Evolutionary conservation across 2,329 filamentous ascomycete genomes (phyloP).

Genomic region (Thermothelomyces thermophilus): DNA sequence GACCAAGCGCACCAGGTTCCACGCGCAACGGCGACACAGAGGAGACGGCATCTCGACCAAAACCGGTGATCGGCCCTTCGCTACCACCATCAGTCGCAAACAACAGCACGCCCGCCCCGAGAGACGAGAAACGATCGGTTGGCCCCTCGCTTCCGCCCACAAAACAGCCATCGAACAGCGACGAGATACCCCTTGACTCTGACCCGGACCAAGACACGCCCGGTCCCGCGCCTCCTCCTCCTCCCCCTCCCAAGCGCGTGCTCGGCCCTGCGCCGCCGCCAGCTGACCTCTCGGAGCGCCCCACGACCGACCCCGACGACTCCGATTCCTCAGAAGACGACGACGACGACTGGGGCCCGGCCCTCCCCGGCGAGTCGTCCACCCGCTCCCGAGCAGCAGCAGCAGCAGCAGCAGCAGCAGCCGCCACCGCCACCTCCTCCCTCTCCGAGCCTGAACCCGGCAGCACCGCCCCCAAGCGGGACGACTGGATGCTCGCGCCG

Average conservation of each 20-base stretch:
- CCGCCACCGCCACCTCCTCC: conserved; percentile 30
- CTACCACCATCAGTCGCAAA: conserved; percentile 18
- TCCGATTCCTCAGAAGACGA: conserved; percentile 35
- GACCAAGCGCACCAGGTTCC: conserved; percentile 31
- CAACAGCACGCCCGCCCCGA: conserved; percentile 2
- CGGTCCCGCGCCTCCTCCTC: conserved; percentile 28
- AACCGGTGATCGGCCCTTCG: conserved; percentile 26
- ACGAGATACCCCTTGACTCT: conserved; percentile 37
- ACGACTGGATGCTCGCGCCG: conserved; percentile 78
- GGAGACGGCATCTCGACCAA: background rate
- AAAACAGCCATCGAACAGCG: conserved; percentile 28
- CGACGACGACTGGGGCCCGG: conserved; percentile 52
- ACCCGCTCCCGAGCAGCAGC: conserved; percentile 32
- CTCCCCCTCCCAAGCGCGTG: conserved; percentile 26
- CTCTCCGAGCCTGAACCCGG: conserved; percentile 30
- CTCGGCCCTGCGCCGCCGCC: conserved; percentile 40
- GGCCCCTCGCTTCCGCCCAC: conserved; percentile 23
- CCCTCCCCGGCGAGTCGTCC: conserved; percentile 43
- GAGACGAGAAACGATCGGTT: conserved; percentile 5
- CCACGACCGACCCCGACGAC: conserved; percentile 28
- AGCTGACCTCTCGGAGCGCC: conserved; percentile 35
- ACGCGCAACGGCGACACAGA: background rate
- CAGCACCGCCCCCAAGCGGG: conserved; percentile 56
- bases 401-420: conserved; percentile 37
- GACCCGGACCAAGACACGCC: conserved; percentile 33